Base-by-base conservation (phyloP, 805 yeast species). In the Starmerella stigmatis region DNA sequence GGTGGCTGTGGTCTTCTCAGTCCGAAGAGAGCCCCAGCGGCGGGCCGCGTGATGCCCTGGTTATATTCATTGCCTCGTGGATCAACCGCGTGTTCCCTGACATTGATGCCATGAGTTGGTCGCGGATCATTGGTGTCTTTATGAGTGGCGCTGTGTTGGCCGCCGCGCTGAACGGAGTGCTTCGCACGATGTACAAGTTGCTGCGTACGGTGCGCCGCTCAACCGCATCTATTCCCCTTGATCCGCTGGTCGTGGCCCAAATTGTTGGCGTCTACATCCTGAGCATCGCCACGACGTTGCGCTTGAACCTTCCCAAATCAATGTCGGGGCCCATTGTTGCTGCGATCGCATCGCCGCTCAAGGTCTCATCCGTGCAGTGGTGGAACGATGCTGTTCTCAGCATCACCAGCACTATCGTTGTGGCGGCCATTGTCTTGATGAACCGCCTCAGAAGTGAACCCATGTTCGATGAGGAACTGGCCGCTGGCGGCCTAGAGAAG, bases 291-390 rank as follows among this genome's bases (percentile, higher is more conserved):
- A 57, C 68, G 7, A 51, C 67, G 45, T 57, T 67, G 43, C 60
- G 71, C 6, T 58, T 65, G 47, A 68, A 63, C 46, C 47, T 67
- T 34, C 72, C 72, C 12, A 47, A 56, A 20, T 57, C 57, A 21
- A 61, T 66, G 66, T 60, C 68, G 3, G 57, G 64, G 3, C 67
- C 70, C 8, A 64, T 67, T 22, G 59, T 64, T n/a, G 44, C 59
- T 2, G 70, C 70, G 4, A 55, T 67, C 26, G 68, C 66, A 6
- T 63, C 69, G 15, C 70, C 69, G 8, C 50, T 67, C 26, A 64
- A 64, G 29, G 60, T 64, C 9, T 39, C 51, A 6, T 53, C 60
- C 8, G 66, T 67, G 22, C 70, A 67, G 49, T 46, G 58, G n/a
- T 60, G 64, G 66, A 64, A 63, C 43, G 71, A 67, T 45, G 44